These are phyloP conservation scores for Mycena venus DNA, from an alignment of 768 basidiomycete genomes.

Conservation along the genomic window DNA sequence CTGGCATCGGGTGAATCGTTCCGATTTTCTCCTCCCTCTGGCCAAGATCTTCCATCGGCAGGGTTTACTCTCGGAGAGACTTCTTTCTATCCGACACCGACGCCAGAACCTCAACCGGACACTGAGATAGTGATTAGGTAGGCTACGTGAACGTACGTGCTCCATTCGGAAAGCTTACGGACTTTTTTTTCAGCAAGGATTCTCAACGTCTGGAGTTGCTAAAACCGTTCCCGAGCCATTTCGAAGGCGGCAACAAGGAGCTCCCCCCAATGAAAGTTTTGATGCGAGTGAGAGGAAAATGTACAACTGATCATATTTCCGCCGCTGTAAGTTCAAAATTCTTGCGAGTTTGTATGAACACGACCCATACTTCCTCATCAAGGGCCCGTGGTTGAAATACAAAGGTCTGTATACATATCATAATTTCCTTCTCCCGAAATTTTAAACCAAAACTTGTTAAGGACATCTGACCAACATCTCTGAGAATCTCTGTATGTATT, in stretches of 20 bases:
- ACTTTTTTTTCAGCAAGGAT: slow-evolving; percentile 68
- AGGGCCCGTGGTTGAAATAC: slow-evolving; percentile 99
- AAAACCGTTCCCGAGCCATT: slow-evolving; percentile 87
- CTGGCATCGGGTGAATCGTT: slow-evolving; percentile 82
- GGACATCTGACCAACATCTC: slow-evolving; percentile 97
- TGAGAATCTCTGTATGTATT: slow-evolving; percentile 86
- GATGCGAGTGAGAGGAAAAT: slow-evolving; percentile 96
- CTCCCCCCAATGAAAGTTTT: slow-evolving; percentile 87
- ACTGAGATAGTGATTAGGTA: slow-evolving; percentile 88
- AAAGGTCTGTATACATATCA: slow-evolving; percentile 78
- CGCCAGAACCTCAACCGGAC: slow-evolving; percentile 81
- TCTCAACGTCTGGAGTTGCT: slow-evolving; percentile 91
- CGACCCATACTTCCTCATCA: slow-evolving; percentile 23
- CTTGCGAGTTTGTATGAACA: background rate
- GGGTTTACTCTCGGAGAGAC: slow-evolving; percentile 85
- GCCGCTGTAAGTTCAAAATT: slow-evolving; percentile 79
- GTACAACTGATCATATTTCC: slow-evolving; percentile 98
- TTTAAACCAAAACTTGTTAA: slow-evolving; percentile 98
- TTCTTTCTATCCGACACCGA: slow-evolving; percentile 84
- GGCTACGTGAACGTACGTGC: too few species aligned
- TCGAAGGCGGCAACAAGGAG: slow-evolving; percentile 73
- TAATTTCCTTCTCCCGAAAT: slow-evolving; percentile 56
- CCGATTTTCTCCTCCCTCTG: slow-evolving; percentile 87
- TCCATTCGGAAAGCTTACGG: too few species aligned
- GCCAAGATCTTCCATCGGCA: slow-evolving; percentile 84